Base-by-base conservation (phyloP, 164 flowering plant genomes). In the Echeveria elegans region DNA sequence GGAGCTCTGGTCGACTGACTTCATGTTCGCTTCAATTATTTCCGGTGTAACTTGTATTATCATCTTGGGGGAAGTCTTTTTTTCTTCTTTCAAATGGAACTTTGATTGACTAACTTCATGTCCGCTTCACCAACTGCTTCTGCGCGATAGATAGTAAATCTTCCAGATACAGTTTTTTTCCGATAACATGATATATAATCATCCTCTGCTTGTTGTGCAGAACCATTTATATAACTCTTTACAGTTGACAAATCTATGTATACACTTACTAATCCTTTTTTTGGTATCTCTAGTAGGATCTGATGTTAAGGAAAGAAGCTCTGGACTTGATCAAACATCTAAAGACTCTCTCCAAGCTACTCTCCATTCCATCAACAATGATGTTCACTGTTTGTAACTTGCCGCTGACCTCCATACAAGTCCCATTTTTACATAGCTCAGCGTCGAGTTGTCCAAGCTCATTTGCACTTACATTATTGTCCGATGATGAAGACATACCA, bases 351-450 rank as follows among this genome's bases (percentile, higher is more conserved):
- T 53, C 60, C 60, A 40, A 40, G 45, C 45, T 40, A 40, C 45
- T 40, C 45, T 40, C 60, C 30, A 53, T 53, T 6, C 60, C 60
- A 53, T 24, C 60, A 53, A 53, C 60, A 53, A 53, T 53, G 31
- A 53, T 53, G 31, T 53, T 28, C 15, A 53, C 60, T 0, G 31
- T 28, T 24, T 26, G 60, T 14, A 53, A 9, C n/a, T 3, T 53
- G 31, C 60, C 14, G 31, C 31, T 53, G 60, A 28, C 31, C 31
- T 24, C 30, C 15, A 26, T 26, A 0, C 2, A 24, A 24, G 31
- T 4, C 30, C 18, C 31, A 16, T 24, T 26, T 7, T 40, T 40
- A 5, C 5, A 53, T 26, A 53, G 60, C 28, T 53, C 60, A 9
- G 60, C 31, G 14, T 53, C 60, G 26, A 53, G 60, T 31, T 24